A percentile compares a stretch with the other conserved stretches of the same genome.
Evolutionary conservation across 177 flowering plant species (phyloP).

Genomic region (Vitis hybrid): DNA sequence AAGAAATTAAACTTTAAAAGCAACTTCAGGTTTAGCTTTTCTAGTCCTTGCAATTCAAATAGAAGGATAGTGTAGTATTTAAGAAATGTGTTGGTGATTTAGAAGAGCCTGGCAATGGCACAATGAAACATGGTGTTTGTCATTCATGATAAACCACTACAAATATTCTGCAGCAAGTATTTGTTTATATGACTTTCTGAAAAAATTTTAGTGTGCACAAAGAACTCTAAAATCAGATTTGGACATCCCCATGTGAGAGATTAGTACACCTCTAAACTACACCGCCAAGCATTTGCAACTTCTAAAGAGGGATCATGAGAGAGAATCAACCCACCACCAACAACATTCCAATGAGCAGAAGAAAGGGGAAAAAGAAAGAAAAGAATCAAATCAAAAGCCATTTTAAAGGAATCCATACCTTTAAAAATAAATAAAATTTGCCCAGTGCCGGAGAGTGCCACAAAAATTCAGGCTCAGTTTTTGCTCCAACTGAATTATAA

Average conservation of each 20-base stretch:
- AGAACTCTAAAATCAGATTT: conserved; percentile 17
- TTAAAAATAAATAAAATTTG: conserved; percentile 15
- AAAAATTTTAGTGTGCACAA: too few relatives aligned
- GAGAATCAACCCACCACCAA: conserved; percentile 19
- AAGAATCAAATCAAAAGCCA: conserved; percentile 15
- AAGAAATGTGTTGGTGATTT: too few relatives aligned
- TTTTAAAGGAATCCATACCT: conserved; percentile 25
- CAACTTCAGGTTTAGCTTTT: too few relatives aligned
- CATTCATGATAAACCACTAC: too few relatives aligned
- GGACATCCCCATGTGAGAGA: background rate
- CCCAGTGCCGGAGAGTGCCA: conserved; percentile 24
- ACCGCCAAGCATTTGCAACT: conserved; percentile 14
- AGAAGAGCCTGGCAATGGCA: too few relatives aligned
- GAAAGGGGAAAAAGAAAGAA: background rate
- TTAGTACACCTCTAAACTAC: conserved; percentile 15
- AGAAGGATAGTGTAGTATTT: too few relatives aligned
- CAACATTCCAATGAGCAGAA: conserved; percentile 15
- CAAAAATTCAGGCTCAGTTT: conserved; percentile 40
- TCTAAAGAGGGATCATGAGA: conserved; percentile 16
- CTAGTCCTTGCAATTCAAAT: too few relatives aligned
- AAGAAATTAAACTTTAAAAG: too few relatives aligned
- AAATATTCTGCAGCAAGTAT: too few relatives aligned
- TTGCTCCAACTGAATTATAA: conserved; percentile 17
- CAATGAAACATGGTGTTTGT: too few relatives aligned
- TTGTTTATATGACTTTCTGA: too few relatives aligned